Base-by-base conservation (phyloP, 495 filamentous ascomycete genomes). In the Evansstolkia leycettana region DNA sequence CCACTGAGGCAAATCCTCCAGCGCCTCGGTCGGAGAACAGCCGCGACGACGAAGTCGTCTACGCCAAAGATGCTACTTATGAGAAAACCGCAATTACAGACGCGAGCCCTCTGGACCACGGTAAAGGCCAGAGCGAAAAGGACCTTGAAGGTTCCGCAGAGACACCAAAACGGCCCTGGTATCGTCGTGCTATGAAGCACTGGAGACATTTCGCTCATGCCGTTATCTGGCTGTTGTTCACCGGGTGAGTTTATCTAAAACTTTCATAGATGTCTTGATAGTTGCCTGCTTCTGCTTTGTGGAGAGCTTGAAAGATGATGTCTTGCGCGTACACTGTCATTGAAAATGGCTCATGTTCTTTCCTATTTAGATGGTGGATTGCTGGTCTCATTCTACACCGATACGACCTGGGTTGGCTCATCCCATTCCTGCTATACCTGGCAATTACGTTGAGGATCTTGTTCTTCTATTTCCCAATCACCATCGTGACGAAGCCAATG, bases 351-450 rank as follows among this genome's bases (percentile, higher is more conserved):
- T 50, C 8, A 50, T 43, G 23, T 27, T 29, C 16, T 17, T 33
- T 15, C 19, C 15, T 28, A 24, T 25, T 15, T 46, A 86, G 83
- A 34, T 93, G 87, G 87, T 93, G 84, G 85, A 87, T 90, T 38
- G 80, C 77, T 28, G 76, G 81, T 27, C 67, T 93, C 13, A 63
- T 88, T 39, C 62, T 79, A 28, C 81, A 82, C 51, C 73, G 78
- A 13, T 43, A 79, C 46, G 79, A 85, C 49, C 70, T 73, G 47
- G 79, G 79, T 37, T 94, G 87, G 87, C 43, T 93, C 43, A 74
- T 87, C 20, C 84, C 87, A 6, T 87, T 88, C 57, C 69, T 94
- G 26, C 39, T 94, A 11, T 94, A 77, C 55, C 72, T 93, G 26
- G 71, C 60, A 37, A 77, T 93, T 45, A 72, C 71, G 6, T 54